Percentiles rank a stretch among this genome's conserved stretches.
Conservation (phyloP, 306 rosid species). For the Prunus mira region DNA sequence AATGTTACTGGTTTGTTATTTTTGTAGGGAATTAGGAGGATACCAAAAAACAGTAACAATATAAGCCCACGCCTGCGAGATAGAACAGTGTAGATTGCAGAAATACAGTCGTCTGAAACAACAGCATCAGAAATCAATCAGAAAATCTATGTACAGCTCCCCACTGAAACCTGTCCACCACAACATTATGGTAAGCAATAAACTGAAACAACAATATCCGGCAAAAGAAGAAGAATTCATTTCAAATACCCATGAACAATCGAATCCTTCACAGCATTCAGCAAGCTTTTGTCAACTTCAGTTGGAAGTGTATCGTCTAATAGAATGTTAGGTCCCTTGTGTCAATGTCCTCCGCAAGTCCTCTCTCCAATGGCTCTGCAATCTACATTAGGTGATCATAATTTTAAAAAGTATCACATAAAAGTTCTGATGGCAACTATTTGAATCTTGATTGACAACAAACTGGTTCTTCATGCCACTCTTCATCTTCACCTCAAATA, state of each 20-base stretch:
- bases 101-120: slow-evolving; percentile 86
- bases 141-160: slow-evolving; percentile 16
- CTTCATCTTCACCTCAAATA: too few species aligned
- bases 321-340: slow-evolving; percentile 90
- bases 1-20: too few species aligned
- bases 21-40: too few species aligned
- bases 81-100: slow-evolving; percentile 95
- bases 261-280: slow-evolving; percentile 84
- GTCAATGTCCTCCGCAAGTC: slow-evolving; percentile 88
- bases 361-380: slow-evolving; percentile 94
- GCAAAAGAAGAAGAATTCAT: slow-evolving; percentile 2
- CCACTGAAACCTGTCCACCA: slow-evolving; percentile 84
- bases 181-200: slow-evolving; percentile 8
- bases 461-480: too few species aligned
- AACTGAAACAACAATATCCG: slow-evolving; percentile 10
- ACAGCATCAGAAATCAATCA: slow-evolving; percentile 20
- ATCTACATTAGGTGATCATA: slow-evolving; percentile 39
- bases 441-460: too few species aligned
- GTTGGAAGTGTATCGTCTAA: slow-evolving; percentile 89
- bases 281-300: slow-evolving; percentile 82
- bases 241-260: slow-evolving; percentile 86
- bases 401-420: slow-evolving; percentile 2
- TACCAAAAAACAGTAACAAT: slow-evolving; percentile 29
- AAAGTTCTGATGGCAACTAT: neutral
- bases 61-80: slow-evolving; percentile 97